These are phyloP conservation scores for Talaromyces wortmannii DNA, from an alignment of 495 filamentous ascomycete species.

Conservation along the genomic window DNA sequence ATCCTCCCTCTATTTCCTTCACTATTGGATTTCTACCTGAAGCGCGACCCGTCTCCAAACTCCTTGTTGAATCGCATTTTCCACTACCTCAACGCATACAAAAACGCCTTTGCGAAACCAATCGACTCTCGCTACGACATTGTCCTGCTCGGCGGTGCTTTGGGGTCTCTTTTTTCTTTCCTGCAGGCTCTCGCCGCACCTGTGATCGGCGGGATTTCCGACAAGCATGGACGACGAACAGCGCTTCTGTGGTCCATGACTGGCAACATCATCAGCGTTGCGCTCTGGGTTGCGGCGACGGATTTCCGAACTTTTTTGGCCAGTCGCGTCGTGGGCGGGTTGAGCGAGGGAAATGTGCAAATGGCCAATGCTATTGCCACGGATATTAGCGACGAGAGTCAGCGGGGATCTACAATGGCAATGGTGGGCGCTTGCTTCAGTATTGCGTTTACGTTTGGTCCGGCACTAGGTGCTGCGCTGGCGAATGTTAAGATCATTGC, in stretches of 20 bases:
- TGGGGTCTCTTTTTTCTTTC: constrained; percentile 89
- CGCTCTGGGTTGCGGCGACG: constrained; percentile 85
- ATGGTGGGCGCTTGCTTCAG: constrained; percentile 94
- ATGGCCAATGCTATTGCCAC: constrained; percentile 94
- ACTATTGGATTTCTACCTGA: constrained; percentile 90
- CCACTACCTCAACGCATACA: constrained; percentile 85
- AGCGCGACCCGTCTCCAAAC: constrained; percentile 44
- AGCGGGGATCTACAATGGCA: constrained; percentile 86
- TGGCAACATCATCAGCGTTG: constrained; percentile 89
- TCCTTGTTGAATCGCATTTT: constrained; percentile 74
- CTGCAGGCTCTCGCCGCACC: constrained; percentile 92
- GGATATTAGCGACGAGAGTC: constrained; percentile 80
- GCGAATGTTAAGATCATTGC: constrained; percentile 66
- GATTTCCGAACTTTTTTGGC: constrained; percentile 96
- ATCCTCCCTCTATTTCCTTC: constrained; percentile 95
- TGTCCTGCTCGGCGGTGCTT: constrained; percentile 87
- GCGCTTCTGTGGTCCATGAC: constrained; percentile 88
- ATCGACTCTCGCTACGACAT: constrained; percentile 97
- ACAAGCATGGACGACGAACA: constrained; percentile 79
- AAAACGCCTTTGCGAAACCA: constrained; percentile 83
- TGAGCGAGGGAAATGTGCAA: constrained; percentile 97
- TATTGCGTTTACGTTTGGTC: constrained; percentile 94
- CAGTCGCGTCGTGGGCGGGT: constrained; percentile 81
- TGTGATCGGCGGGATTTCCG: constrained; percentile 81
- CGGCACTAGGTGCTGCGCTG: constrained; percentile 81